These are phyloP conservation scores for Ogataea dorogensis DNA, from an alignment of 805 yeast species.

Conservation along the genomic window DNA sequence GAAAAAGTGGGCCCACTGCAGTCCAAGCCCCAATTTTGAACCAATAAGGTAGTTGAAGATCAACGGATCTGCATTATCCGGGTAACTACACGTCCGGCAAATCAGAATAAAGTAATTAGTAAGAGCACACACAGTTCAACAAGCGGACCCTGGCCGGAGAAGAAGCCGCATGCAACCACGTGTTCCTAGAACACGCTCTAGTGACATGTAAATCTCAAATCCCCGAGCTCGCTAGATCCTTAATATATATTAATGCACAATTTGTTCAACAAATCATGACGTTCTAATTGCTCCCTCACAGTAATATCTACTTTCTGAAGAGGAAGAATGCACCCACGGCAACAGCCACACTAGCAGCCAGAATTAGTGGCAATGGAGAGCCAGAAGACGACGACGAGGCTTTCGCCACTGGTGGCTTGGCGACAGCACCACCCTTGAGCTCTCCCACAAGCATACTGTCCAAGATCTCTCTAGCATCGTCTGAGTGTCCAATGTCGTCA, in stretches of 20 bases:
- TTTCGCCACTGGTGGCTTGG: conserved; percentile 35
- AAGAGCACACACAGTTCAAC: no score
- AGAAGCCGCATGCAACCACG: no score
- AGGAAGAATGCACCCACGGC: conserved; percentile 45
- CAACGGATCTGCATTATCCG: neutral
- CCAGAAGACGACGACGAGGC: conserved; percentile 16
- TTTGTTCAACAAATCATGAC: conserved; percentile 10
- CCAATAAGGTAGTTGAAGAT: neutral
- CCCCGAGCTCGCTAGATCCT: no score
- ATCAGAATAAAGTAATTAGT: neutral
- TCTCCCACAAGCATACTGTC: conserved; percentile 71
- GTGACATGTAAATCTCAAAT: neutral
- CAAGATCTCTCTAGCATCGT: conserved; percentile 84
- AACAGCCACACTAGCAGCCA: conserved; percentile 37
- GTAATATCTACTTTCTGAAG: conserved; percentile 17
- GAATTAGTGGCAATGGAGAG: conserved; percentile 28
- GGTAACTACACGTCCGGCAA: conserved; percentile 1
- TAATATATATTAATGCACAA: conserved; percentile 3
- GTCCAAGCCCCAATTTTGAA: no score
- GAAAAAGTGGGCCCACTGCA: no score
- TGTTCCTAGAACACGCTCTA: neutral
- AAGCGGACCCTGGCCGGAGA: no score
- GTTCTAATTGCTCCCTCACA: neutral
- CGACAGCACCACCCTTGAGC: conserved; percentile 63
- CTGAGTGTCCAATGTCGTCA: conserved; percentile 94